These are phyloP conservation scores for Globisporangium okanoganense DNA, from an alignment of 352 stramenopile genomes.

Conservation along the genomic window DNA sequence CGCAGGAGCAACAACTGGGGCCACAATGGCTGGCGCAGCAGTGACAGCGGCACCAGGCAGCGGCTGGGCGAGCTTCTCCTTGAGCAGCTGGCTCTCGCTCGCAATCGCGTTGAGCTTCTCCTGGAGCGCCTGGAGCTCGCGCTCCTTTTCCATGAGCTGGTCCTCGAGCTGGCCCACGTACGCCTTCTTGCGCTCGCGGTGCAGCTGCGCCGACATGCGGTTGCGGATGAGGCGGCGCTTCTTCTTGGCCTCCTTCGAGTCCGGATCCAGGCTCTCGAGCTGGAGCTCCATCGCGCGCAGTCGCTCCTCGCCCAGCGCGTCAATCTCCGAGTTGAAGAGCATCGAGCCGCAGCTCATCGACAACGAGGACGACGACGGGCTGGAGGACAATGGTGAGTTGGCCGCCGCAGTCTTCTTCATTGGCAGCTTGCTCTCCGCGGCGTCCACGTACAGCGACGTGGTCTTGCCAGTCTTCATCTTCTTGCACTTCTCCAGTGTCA, in stretches of 20 bases:
- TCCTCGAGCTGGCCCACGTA: conserved; percentile 86
- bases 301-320: conserved; percentile 70
- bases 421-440: neutral
- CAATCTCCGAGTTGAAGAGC: conserved; percentile 41
- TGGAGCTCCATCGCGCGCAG: conserved; percentile 82
- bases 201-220: conserved; percentile 85
- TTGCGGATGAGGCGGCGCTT: conserved; percentile 86
- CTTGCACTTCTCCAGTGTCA: conserved; percentile 44
- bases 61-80: conserved; percentile 33
- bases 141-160: conserved; percentile 78
- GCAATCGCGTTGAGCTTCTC: conserved; percentile 73
- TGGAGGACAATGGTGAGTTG: conserved; percentile 14
- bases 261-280: conserved; percentile 75
- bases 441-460: conserved; percentile 18
- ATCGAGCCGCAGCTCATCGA: conserved; percentile 14
- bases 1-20: neutral
- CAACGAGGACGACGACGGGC: conserved; percentile 11
- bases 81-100: conserved; percentile 56
- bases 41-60: neutral
- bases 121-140: conserved; percentile 67
- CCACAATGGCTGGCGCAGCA: neutral
- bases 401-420: conserved; percentile 9
- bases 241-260: conserved; percentile 90
- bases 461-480: conserved; percentile 76
- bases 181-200: conserved; percentile 86